Evolutionary conservation across 2,329 filamentous ascomycete species (phyloP).

Genomic region (Fusarium camptoceras): DNA sequence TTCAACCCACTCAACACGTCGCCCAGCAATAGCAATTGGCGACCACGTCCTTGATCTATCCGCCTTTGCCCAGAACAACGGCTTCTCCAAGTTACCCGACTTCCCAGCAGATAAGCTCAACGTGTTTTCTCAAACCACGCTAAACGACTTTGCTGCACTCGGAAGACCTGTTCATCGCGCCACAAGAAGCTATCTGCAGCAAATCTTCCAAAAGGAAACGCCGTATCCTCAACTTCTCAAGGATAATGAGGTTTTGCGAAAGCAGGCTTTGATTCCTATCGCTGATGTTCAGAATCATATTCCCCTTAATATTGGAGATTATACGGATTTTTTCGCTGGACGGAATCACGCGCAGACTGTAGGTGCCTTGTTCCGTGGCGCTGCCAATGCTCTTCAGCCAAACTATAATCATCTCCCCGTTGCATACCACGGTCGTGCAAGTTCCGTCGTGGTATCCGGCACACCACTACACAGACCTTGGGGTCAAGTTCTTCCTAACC

Average conservation of each 20-base stretch:
- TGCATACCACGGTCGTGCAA: conserved; percentile 82
- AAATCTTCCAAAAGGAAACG: conserved; percentile 68
- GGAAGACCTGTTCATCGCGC: conserved; percentile 76
- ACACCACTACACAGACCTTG: conserved; percentile 77
- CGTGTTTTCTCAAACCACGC: conserved; percentile 47
- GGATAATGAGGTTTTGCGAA: conserved; percentile 50
- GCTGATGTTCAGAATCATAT: conserved; percentile 71
- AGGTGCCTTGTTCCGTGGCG: conserved; percentile 78
- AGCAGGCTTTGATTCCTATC: conserved; percentile 48
- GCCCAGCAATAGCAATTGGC: conserved; percentile 78
- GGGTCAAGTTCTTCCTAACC: conserved; percentile 73
- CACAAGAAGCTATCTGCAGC: conserved; percentile 74
- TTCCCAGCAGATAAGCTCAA: conserved; percentile 41
- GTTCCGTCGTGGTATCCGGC: conserved; percentile 79
- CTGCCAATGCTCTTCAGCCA: conserved; percentile 78
- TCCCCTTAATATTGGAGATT: conserved; percentile 83
- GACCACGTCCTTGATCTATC: conserved; percentile 76
- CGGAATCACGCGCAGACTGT: conserved; percentile 78
- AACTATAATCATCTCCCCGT: conserved; percentile 86
- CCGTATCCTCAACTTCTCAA: conserved; percentile 51
- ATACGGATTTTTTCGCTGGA: conserved; percentile 87
- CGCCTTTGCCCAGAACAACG: conserved; percentile 62
- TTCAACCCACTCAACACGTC: conserved; percentile 63
- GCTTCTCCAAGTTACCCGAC: conserved; percentile 52
- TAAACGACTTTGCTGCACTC: conserved; percentile 58